These are phyloP conservation scores for Blumeria graminis DNA, from an alignment of 2,329 filamentous ascomycete genomes.

Conservation along the genomic window DNA sequence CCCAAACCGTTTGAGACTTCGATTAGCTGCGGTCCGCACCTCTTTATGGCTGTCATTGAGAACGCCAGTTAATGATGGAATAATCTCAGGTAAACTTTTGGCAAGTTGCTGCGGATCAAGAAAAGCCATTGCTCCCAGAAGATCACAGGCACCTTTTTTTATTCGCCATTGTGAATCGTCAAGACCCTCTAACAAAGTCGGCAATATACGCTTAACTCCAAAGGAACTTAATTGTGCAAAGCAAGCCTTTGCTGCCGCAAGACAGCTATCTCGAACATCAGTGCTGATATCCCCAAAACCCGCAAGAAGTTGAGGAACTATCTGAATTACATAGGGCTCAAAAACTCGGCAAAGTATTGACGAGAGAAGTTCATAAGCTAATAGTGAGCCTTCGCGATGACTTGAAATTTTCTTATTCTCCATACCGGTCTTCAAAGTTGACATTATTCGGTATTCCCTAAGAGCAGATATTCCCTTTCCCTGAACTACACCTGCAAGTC, in stretches of 20 bases:
- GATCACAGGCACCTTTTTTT: conserved; percentile 93
- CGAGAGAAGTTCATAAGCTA: conserved; percentile 79
- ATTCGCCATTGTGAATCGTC: conserved; percentile 95
- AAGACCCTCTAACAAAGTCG: conserved; percentile 71
- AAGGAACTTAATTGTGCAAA: conserved; percentile 86
- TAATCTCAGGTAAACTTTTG: conserved; percentile 80
- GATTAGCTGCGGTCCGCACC: conserved; percentile 73
- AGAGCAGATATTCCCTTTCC: conserved; percentile 69
- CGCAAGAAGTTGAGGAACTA: conserved; percentile 70
- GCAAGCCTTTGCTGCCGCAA: conserved; percentile 82
- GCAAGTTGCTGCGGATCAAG: conserved; percentile 88
- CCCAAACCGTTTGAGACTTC: conserved; percentile 89
- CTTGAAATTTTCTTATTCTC: conserved; percentile 89
- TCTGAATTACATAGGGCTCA: conserved; percentile 89
- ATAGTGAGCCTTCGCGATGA: conserved; percentile 65
- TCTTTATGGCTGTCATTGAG: conserved; percentile 97
- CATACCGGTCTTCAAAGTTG: conserved; percentile 53
- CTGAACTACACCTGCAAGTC: conserved; percentile 68
- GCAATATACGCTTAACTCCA: conserved; percentile 83
- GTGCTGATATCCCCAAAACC: conserved; percentile 75
- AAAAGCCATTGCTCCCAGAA: conserved; percentile 95
- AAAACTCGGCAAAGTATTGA: conserved; percentile 70
- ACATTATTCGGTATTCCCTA: conserved; percentile 67
- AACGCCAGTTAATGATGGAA: conserved; percentile 79
- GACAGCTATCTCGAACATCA: conserved; percentile 77